phyloP scores from a whole-genome alignment of 2,329 filamentous ascomycete species.

The Ophiostoma sp. region DNA sequence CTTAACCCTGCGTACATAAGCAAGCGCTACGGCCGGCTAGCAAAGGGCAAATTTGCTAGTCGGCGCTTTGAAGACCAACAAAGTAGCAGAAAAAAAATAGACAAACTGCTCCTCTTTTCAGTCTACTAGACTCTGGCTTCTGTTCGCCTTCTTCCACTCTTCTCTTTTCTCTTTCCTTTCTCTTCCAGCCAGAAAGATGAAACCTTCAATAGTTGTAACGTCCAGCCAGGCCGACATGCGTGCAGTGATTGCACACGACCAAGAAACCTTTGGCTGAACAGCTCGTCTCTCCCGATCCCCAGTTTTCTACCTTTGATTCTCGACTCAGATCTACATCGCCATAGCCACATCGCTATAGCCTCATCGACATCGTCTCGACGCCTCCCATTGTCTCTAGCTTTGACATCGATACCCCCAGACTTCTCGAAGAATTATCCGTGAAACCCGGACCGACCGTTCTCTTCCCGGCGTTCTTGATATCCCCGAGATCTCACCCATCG shows the following conservation, averaged over 20 bases:
- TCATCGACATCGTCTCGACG: neutral
- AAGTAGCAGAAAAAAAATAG: constrained; percentile 9
- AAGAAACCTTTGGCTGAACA: constrained; percentile 16
- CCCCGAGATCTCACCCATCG: neutral
- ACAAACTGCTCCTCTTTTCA: constrained; percentile 10
- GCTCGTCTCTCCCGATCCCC: neutral
- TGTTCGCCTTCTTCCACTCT: neutral
- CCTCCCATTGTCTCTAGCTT: neutral
- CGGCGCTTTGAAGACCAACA: neutral
- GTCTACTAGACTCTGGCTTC: constrained; percentile 7
- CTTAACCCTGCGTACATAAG: neutral
- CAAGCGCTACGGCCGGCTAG: constrained; percentile 13
- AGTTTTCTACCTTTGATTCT: neutral
- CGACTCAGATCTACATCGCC: neutral
- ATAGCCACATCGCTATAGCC: too few relatives aligned
- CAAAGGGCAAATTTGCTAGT: constrained; percentile 2
- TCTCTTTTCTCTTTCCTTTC: constrained; percentile 5
- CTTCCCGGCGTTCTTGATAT: neutral
- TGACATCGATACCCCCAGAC: neutral
- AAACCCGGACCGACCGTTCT: neutral
- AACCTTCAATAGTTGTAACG: neutral
- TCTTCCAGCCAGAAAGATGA: constrained; percentile 16
- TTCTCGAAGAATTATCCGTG: neutral
- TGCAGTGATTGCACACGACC: constrained; percentile 11
- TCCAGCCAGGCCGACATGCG: constrained; percentile 1